Evolutionary conservation across 257 asterid genomes (phyloP).

Genomic region (Avicennia marina): DNA sequence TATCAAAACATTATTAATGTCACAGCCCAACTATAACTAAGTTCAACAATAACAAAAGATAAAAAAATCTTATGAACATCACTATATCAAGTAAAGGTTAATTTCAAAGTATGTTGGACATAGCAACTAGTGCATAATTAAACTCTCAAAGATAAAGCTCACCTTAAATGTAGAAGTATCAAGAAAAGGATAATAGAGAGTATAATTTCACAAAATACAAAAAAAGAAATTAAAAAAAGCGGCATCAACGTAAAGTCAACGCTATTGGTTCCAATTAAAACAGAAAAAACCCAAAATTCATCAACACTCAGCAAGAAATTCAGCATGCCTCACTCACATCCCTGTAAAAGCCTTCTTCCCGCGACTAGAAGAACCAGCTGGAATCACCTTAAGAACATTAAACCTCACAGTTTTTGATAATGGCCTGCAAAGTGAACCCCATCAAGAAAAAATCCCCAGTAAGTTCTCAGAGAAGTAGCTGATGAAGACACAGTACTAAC

Average conservation of each 20-base stretch:
- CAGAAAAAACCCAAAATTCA: constrained; percentile 3
- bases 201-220: constrained; percentile 5
- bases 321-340: no score
- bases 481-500: no score
- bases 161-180: background rate
- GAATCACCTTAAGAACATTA: constrained; percentile 39
- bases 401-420: no score
- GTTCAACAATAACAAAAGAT: no score
- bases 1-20: no score
- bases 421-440: constrained; percentile 23
- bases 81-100: no score
- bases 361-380: constrained; percentile 34
- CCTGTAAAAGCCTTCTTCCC: constrained; percentile 32
- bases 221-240: no score
- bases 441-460: no score
- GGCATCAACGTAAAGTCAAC: constrained; percentile 2
- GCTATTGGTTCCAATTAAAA: constrained; percentile 17
- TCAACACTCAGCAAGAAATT: no score
- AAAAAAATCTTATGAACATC: no score
- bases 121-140: background rate
- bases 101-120: background rate
- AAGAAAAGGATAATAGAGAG: background rate
- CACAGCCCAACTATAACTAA: no score
- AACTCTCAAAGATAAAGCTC: background rate
- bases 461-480: no score